Evolutionary conservation across 257 asterid genomes (phyloP).

Genomic region (Linaria vulgaris): DNA sequence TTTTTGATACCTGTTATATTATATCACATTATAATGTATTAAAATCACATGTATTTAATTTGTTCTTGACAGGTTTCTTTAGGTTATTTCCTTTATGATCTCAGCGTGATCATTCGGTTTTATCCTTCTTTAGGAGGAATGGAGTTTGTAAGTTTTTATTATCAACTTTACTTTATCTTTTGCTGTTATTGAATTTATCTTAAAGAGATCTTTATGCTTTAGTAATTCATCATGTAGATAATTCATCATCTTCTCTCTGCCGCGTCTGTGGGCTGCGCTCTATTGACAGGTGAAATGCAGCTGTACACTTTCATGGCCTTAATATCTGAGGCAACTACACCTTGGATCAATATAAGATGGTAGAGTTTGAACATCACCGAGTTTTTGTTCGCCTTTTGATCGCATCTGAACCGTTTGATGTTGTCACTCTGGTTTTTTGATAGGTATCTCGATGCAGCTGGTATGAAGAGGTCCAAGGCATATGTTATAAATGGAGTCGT

Average conservation of each 20-base stretch:
- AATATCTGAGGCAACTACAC: slow-evolving; percentile 87
- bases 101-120: slow-evolving; percentile 77
- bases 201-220: too few species aligned
- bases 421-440: slow-evolving; percentile 6
- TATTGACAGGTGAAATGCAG: slow-evolving; percentile 82
- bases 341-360: slow-evolving; percentile 86
- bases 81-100: slow-evolving; percentile 77
- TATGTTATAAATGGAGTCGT: slow-evolving; percentile 65
- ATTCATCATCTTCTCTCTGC: slow-evolving; percentile 79
- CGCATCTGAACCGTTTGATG: background rate
- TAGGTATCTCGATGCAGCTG: slow-evolving; percentile 86
- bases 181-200: background rate
- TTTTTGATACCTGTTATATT: background rate
- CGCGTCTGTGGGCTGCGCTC: slow-evolving; percentile 48
- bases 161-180: background rate
- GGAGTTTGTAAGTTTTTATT: slow-evolving; percentile 71
- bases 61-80: slow-evolving; percentile 53
- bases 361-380: slow-evolving; percentile 14
- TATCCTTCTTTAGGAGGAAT: slow-evolving; percentile 80
- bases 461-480: slow-evolving; percentile 59
- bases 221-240: slow-evolving; percentile 37
- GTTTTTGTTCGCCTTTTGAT: too few species aligned
- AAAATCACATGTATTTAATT: slow-evolving; percentile 17
- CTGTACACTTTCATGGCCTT: slow-evolving; percentile 63
- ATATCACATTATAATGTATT: slow-evolving; percentile 1